Evolutionary conservation across 2,329 filamentous ascomycete genomes (phyloP), one percentile per base, ranked within the genome.

Genomic region (Zasmidium angulare): DNA sequence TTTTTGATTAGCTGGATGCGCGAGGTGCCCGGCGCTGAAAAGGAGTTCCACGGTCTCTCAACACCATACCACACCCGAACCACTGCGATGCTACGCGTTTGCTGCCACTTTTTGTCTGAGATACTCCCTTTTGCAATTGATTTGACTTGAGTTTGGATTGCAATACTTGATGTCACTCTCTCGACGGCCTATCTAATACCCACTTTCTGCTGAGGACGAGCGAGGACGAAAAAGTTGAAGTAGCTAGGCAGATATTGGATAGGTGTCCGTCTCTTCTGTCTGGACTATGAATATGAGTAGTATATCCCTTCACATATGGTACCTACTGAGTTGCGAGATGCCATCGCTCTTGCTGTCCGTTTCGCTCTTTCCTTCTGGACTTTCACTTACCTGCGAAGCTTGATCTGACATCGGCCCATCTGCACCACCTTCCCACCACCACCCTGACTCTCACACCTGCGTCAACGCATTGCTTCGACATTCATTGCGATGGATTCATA

Each of bases 401-500:
- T 51, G 36, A 19, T n/a, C 21, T 12, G 11, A 51, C 50, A 24
- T 36, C 26, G 11, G 10, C 50, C 12, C 31, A 51, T 36, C 24
- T 9, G 3, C 36, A 17, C 3, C 36, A 19, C 26, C 9, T 43
- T 3, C 36, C 9, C 36, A 10, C 36, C 36, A 17, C 36, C 36
- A 7, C 3, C n/a, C 14, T 43, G 26, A 43, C 14, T 7, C 36
- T 10, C 36, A n/a, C n/a, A n/a, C n/a, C n/a, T n/a, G 3, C n/a
- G 12, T 3, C 36, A 14, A 43, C 7, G n/a, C 11, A 43, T 43
- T 43, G 14, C 36, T 43, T 19, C 6, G 4, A 19, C 36, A 17
- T 43, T 17, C 36, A 43, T 43, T 19, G 36, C 9, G 36, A 95
- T 96, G 89, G 90, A 96, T 59, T 84, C 88, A 60, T 78, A 81